Percentiles rank a stretch among this genome's conserved stretches.
phyloP scores from a whole-genome alignment of 2,329 filamentous ascomycete genomes.

The Laburnicola sp. region DNA sequence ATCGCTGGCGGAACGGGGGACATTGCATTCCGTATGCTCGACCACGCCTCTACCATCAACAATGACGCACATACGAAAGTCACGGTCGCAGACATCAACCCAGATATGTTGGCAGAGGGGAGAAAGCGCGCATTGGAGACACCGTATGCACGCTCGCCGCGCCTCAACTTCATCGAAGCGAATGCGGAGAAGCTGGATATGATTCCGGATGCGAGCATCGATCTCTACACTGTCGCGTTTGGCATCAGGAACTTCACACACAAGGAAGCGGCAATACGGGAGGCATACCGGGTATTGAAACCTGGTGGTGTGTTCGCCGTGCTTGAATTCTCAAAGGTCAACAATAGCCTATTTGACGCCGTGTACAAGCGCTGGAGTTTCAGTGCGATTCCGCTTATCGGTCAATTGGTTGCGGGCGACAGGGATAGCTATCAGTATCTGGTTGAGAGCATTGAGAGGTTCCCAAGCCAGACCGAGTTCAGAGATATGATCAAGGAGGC shows the following conservation, averaged over 20 bases:
- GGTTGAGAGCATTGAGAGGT: slow-evolving; percentile 94
- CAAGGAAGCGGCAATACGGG: slow-evolving; percentile 77
- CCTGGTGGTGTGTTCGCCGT: slow-evolving; percentile 96
- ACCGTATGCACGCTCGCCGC: slow-evolving; percentile 58
- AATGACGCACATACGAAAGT: slow-evolving; percentile 78
- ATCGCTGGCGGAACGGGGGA: slow-evolving; percentile 96
- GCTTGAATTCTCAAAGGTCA: slow-evolving; percentile 89
- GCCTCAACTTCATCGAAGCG: slow-evolving; percentile 78
- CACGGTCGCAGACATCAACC: slow-evolving; percentile 94
- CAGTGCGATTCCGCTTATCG: slow-evolving; percentile 88
- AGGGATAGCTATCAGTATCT: slow-evolving; percentile 97
- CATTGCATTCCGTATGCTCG: slow-evolving; percentile 94
- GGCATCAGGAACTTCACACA: slow-evolving; percentile 97
- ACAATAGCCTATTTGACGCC: slow-evolving; percentile 75
- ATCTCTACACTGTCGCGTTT: slow-evolving; percentile 96
- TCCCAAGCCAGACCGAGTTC: slow-evolving; percentile 85
- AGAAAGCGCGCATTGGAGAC: slow-evolving; percentile 71
- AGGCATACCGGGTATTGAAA: slow-evolving; percentile 86
- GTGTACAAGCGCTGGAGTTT: slow-evolving; percentile 97
- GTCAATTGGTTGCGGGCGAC: slow-evolving; percentile 91
- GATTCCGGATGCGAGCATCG: slow-evolving; percentile 72
- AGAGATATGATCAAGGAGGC: slow-evolving; percentile 79
- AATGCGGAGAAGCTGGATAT: slow-evolving; percentile 77
- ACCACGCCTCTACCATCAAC: slow-evolving; percentile 81
- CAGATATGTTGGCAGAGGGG: slow-evolving; percentile 89